Evolutionary conservation across 768 basidiomycete species (phyloP), one percentile per base, ranked within the genome.

Genomic region (Leccinum fibrillosum): DNA sequence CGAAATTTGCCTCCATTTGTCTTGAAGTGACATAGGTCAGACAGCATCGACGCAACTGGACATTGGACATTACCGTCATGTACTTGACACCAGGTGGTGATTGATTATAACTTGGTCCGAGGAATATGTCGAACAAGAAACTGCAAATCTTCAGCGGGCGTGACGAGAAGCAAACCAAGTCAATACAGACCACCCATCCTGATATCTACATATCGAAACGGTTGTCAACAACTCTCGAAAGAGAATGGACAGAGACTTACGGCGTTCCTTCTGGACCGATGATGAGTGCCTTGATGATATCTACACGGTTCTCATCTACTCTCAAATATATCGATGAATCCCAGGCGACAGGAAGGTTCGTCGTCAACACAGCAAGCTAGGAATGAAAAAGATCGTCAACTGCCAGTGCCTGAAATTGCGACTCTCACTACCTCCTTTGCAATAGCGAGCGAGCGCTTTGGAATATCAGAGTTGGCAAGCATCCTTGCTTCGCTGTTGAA

Each of bases 211-310:
- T 35, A 52, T 55, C 30, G 51, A 61, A 57, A 49, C 45, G 54
- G 45, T 58, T n/a, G 55, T n/a, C 25, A 47, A 54, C 7, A 35
- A 52, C 13, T 39, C 54, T 48, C 30, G n/a, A 47, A 49, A 52
- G 19, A 58, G 42, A 35, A 19, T 19, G 17, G 55, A 51, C 5
- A 7, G 55, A 7, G 55, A 79, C 88, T 69, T 78, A 96, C 85
- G 94, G 94, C 44, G 94, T 96, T 53, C 90, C 92, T 77, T 94
- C 92, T 10, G 94, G 94, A 1, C 94, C 95, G 21, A 90, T 92
- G 61, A 93, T 91, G 19, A 92, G 73, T n/a, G 89, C 90, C 68
- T 95, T 96, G 73, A 95, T 93, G 49, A 95, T 81, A 68, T 94
- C 94, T 13, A 94, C 92, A 12, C 94, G 85, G 15, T 83, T 87